phyloP scores from a whole-genome alignment of 805 yeast genomes.

The Saccharomyces jurei region DNA sequence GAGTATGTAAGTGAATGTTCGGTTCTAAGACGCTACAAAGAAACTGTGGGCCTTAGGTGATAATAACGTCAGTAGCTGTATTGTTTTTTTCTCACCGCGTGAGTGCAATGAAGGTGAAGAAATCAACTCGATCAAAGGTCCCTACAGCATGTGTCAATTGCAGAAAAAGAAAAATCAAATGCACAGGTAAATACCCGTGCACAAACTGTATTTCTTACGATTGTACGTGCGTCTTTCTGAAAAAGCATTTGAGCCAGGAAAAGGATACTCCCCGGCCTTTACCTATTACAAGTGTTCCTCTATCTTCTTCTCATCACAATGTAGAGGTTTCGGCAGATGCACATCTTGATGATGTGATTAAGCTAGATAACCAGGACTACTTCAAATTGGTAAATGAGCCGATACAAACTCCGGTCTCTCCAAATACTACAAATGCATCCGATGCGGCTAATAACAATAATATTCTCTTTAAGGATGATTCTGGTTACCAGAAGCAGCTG shows the following conservation, averaged over 20 bases:
- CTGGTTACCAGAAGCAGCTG: background rate
- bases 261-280: background rate
- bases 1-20: background rate
- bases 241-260: background rate
- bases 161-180: constrained; percentile 28
- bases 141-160: constrained; percentile 25
- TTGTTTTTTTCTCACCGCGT: background rate
- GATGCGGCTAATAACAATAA: background rate
- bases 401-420: background rate
- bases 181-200: constrained; percentile 29
- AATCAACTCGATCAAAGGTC: background rate
- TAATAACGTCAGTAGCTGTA: background rate
- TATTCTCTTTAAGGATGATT: background rate
- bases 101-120: background rate
- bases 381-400: background rate
- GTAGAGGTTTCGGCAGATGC: background rate
- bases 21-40: background rate
- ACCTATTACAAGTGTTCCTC: background rate
- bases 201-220: constrained; percentile 25
- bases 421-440: background rate
- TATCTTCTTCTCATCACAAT: background rate
- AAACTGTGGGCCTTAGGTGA: background rate
- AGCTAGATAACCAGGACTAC: background rate
- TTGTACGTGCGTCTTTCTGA: constrained; percentile 21
- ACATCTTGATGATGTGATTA: background rate